phyloP scores from a whole-genome alignment of 2,329 filamentous ascomycete species.

The Sporothrix schenckii region DNA sequence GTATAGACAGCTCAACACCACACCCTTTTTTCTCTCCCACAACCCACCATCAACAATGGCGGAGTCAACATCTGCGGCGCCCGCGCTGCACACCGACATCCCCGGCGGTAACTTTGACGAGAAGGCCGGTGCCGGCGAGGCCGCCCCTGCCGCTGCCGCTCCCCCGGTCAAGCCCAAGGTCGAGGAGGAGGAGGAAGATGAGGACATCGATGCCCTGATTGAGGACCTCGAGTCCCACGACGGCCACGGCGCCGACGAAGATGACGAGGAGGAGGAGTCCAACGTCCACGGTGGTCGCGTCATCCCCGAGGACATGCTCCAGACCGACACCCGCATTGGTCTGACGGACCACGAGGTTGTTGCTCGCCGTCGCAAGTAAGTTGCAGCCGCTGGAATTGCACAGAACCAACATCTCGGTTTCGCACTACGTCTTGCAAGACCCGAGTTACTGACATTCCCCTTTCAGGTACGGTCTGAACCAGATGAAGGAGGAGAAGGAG shows the following conservation, averaged over 20 bases:
- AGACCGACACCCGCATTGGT: constrained; percentile 71
- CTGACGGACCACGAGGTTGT: constrained; percentile 71
- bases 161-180: constrained; percentile 49
- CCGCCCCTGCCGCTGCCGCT: constrained; percentile 35
- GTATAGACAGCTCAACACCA: constrained; percentile 33
- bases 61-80: constrained; percentile 56
- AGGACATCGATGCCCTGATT: constrained; percentile 84
- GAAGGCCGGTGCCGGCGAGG: constrained; percentile 48
- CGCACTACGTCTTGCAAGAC: background rate
- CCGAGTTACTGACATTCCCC: background rate
- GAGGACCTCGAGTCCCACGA: constrained; percentile 84
- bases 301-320: constrained; percentile 68
- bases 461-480: constrained; percentile 69
- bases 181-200: constrained; percentile 69
- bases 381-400: background rate
- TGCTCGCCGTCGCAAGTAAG: constrained; percentile 63
- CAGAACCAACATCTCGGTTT: too few relatives aligned
- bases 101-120: constrained; percentile 68
- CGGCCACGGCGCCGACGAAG: constrained; percentile 64
- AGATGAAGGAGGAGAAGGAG: constrained; percentile 87
- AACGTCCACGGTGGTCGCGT: constrained; percentile 57
- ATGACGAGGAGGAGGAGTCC: constrained; percentile 58
- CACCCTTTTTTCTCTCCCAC: constrained; percentile 38
- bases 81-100: constrained; percentile 65
- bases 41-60: constrained; percentile 52